Evolutionary conservation across 2,329 filamentous ascomycete genomes (phyloP), one percentile per base, ranked within the genome.

Genomic region (Domatiomyces catenatus): DNA sequence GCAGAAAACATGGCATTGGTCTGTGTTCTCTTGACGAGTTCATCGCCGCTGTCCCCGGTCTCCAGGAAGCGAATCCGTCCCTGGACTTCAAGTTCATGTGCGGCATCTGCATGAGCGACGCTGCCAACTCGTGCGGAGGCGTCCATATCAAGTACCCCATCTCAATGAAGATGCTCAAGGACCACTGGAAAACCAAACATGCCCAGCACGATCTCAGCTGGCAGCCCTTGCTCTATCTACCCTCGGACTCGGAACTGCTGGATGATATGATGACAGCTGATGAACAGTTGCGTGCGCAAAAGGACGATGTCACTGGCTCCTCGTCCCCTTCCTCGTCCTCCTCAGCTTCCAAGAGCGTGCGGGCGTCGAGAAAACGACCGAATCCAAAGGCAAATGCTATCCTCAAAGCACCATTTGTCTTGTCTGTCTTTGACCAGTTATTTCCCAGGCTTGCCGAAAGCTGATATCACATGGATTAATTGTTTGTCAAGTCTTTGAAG

Each of bases 171-270:
- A 44, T 8, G 10, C 53, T 60, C 2, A 8, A 53, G 18, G 48
- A 32, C 8, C 59, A 61, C 48, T 61, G 58, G 58, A 36, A 50
- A 19, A 18, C 48, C n/a, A 55, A 49, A 32, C 59, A 61, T 24
- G 12, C 32, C 47, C 5, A 24, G 49, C 15, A 20, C 28, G 10
- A 26, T 22, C 7, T n/a, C 45, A 8, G 12, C 3, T 18, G 19
- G 17, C 45, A 24, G 45, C 26, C 48, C 15, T 44, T 61, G 22
- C 51, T 60, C 45, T 42, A 52, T 5, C 50, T 61, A 12, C 59
- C 59, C 3, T 50, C 52, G 8, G 57, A 59, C 36, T 51, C 28
- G 42, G 51, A 60, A 28, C 44, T 62, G 7, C 17, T 42, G 42
- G 51, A 53, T 44, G 48, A 49, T 20, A 54, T 61, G 28, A 43